These are phyloP conservation scores for Oryza glumipatula DNA, from an alignment of 176 grass and related monocot species.

Conservation along the genomic window DNA sequence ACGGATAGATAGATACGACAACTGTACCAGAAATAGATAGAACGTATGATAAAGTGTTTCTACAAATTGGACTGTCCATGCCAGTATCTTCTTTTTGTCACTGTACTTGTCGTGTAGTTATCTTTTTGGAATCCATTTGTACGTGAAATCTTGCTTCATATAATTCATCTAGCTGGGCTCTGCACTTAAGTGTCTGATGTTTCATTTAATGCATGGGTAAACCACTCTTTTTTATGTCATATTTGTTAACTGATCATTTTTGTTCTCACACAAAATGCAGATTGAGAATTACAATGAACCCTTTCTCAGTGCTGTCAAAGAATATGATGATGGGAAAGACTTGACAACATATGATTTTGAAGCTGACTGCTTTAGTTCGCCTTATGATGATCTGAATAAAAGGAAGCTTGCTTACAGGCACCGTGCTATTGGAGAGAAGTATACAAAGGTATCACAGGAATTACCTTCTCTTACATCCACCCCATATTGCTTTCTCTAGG, in stretches of 20 bases:
- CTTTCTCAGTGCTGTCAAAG: constrained; percentile 68
- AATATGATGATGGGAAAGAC: constrained; percentile 88
- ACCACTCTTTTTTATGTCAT: constrained; percentile 3
- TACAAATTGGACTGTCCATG: neutral
- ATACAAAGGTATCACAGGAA: constrained; percentile 65
- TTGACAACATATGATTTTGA: constrained; percentile 84
- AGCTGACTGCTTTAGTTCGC: constrained; percentile 71
- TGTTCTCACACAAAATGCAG: constrained; percentile 49
- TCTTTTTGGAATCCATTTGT: neutral
- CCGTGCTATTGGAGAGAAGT: constrained; percentile 78
- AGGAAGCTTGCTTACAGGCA: constrained; percentile 94
- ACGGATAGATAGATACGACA: neutral
- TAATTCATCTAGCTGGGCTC: neutral
- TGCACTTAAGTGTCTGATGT: neutral
- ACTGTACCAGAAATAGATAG: neutral
- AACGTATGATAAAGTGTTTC: neutral
- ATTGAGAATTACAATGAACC: constrained; percentile 95
- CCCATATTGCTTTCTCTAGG: neutral
- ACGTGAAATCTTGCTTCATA: neutral
- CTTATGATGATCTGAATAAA: constrained; percentile 83
- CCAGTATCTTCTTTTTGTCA: neutral
- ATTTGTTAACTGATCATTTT: constrained; percentile 17
- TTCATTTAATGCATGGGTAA: constrained; percentile 18
- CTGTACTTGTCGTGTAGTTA: neutral
- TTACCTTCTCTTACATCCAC: constrained; percentile 10